These are phyloP conservation scores for Grifola frondosa DNA, from an alignment of 1,284 basidiomycete genomes.

Conservation along the genomic window DNA sequence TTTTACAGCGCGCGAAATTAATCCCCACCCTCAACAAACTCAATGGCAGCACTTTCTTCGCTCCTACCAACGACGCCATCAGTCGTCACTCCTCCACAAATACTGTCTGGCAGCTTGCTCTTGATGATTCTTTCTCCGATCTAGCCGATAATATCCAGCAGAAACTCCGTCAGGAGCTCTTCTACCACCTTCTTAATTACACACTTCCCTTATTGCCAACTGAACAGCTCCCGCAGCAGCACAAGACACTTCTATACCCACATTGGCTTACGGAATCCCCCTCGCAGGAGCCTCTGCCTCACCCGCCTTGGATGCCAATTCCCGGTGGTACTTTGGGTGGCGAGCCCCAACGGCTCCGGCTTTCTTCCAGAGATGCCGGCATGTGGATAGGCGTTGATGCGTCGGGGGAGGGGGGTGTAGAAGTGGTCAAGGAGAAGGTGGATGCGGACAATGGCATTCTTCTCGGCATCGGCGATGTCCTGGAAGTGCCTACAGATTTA, in stretches of 20 bases:
- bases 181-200: constrained; percentile 94
- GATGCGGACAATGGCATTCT: constrained; percentile 78
- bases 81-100: constrained; percentile 44
- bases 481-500: constrained; percentile 76
- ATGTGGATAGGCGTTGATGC: constrained; percentile 72
- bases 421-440: constrained; percentile 54
- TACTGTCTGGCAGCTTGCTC: constrained; percentile 47
- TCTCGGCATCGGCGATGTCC: constrained; percentile 72
- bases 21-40: constrained; percentile 91
- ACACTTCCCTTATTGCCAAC: constrained; percentile 55
- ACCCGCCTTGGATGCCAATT: constrained; percentile 82
- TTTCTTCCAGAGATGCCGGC: constrained; percentile 49
- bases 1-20: constrained; percentile 85
- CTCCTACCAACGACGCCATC: constrained; percentile 93
- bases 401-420: constrained; percentile 66
- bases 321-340: constrained; percentile 81
- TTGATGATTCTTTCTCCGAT: constrained; percentile 38
- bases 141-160: constrained; percentile 82
- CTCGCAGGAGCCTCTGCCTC: constrained; percentile 65
- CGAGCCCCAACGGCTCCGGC: constrained; percentile 80
- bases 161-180: constrained; percentile 83
- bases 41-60: constrained; percentile 84
- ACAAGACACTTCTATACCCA: constrained; percentile 75
- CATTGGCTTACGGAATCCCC: constrained; percentile 52
- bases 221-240: constrained; percentile 38